A percentile compares a stretch with the other conserved stretches of the same genome.
phyloP scores from a whole-genome alignment of 345 rosid species.

The Sisymbrium altissimum region DNA sequence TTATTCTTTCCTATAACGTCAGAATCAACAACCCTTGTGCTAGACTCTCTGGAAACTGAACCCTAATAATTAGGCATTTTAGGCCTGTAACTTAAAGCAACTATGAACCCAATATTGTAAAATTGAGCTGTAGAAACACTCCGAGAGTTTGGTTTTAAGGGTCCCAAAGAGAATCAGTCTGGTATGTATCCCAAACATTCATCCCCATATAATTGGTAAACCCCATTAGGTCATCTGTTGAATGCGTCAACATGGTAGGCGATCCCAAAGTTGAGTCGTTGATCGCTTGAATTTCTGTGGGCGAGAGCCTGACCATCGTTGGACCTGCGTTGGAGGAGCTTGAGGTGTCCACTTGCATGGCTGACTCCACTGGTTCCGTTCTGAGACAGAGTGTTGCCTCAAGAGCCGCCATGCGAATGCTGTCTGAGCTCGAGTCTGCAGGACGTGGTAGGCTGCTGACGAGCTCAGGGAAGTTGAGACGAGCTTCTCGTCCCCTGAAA shows the following conservation, averaged over 20 bases:
- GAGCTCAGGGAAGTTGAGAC: conserved; percentile 76
- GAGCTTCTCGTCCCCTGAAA: conserved; percentile 70
- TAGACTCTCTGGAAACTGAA: conserved; percentile 22
- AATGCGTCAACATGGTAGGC: conserved; percentile 68
- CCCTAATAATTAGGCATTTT: not conserved
- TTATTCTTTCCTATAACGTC: conserved; percentile 19
- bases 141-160: not conserved
- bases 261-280: conserved; percentile 85
- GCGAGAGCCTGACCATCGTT: conserved; percentile 55
- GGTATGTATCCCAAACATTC: conserved; percentile 31
- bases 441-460: conserved; percentile 59
- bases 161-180: conserved; percentile 36
- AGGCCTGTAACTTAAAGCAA: not conserved
- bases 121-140: not conserved
- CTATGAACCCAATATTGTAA: not conserved
- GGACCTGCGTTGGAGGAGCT: conserved; percentile 39
- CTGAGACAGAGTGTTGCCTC: conserved; percentile 46
- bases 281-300: conserved; percentile 80
- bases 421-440: conserved; percentile 52
- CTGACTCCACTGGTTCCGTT: conserved; percentile 19
- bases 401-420: conserved; percentile 76
- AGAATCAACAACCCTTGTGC: conserved; percentile 33
- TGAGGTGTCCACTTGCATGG: conserved; percentile 17
- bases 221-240: conserved; percentile 24
- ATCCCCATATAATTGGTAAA: conserved; percentile 13